phyloP scores from a whole-genome alignment of 352 stramenopile species.

The Pythium diclinum region DNA sequence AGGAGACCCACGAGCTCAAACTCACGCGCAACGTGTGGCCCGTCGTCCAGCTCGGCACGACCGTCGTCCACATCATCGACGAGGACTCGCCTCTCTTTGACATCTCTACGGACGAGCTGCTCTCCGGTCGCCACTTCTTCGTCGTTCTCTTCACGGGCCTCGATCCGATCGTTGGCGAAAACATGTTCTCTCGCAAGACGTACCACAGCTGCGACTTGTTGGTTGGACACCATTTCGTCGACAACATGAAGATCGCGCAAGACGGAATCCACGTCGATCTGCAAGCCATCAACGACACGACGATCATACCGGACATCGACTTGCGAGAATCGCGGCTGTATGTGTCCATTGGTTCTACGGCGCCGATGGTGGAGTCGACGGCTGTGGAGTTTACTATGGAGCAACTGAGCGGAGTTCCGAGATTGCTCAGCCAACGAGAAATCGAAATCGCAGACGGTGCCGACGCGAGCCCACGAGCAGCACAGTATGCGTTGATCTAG shows the following conservation, averaged over 20 bases:
- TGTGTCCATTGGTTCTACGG: no score
- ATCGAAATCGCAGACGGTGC: conserved; percentile 6
- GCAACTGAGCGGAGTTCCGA: not conserved
- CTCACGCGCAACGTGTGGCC: conserved; percentile 64
- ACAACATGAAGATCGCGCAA: conserved; percentile 53
- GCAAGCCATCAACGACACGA: conserved; percentile 50
- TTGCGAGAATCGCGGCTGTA: conserved; percentile 30
- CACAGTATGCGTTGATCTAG: conserved; percentile 21
- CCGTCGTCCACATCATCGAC: conserved; percentile 56
- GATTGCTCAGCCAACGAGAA: not conserved
- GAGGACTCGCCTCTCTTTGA: conserved; percentile 45
- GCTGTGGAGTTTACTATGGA: not conserved
- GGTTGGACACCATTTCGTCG: conserved; percentile 55
- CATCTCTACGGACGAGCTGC: conserved; percentile 41
- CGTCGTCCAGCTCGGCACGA: conserved; percentile 54
- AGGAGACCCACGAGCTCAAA: conserved; percentile 51
- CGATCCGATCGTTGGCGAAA: conserved; percentile 53
- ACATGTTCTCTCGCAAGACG: conserved; percentile 54
- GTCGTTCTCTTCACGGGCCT: conserved; percentile 54
- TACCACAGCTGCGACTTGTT: conserved; percentile 63
- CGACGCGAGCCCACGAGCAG: conserved; percentile 1
- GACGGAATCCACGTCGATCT: conserved; percentile 60
- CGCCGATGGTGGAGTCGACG: not conserved
- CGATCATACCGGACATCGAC: conserved; percentile 31
- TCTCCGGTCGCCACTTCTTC: conserved; percentile 52